A percentile compares a stretch with the other conserved stretches of the same genome.
Evolutionary conservation across 495 filamentous ascomycete genomes (phyloP).

Genomic region (Penicillium cinerascens): DNA sequence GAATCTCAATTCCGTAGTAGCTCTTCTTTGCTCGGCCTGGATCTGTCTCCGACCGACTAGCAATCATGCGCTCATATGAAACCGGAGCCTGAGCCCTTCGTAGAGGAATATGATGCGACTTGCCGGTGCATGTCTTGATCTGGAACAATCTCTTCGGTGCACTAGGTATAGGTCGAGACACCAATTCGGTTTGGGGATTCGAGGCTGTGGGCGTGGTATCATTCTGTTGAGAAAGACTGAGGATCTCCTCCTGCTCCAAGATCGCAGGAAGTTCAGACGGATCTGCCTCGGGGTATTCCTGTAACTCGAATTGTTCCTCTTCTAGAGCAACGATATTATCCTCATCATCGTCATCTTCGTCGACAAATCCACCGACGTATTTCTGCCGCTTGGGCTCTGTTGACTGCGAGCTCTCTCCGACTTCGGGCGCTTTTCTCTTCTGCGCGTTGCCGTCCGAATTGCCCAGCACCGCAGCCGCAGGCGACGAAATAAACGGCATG

Average conservation of each 20-base stretch:
- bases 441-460: conserved; percentile 24
- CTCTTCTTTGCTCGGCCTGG: conserved; percentile 71
- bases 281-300: conserved; percentile 26
- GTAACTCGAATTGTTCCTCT: conserved; percentile 36
- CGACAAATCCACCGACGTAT: conserved; percentile 47
- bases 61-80: conserved; percentile 66
- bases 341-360: conserved; percentile 43
- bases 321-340: conserved; percentile 29
- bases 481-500: conserved; percentile 64
- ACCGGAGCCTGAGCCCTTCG: conserved; percentile 45
- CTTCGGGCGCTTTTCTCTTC: conserved; percentile 44
- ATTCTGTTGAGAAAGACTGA: neutral
- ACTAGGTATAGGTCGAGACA: conserved; percentile 12
- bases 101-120: conserved; percentile 50
- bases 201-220: conserved; percentile 3
- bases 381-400: conserved; percentile 40
- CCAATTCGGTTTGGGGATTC: conserved; percentile 5
- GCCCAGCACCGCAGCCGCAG: conserved; percentile 19
- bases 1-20: conserved; percentile 91
- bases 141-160: conserved; percentile 30
- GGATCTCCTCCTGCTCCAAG: neutral
- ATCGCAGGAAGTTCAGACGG: neutral
- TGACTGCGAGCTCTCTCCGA: conserved; percentile 32
- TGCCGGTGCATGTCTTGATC: conserved; percentile 66
- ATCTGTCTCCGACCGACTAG: conserved; percentile 62